Evolutionary conservation across 805 yeast genomes (phyloP), one percentile per base, ranked within the genome.

Genomic region (Candida succiphila): DNA sequence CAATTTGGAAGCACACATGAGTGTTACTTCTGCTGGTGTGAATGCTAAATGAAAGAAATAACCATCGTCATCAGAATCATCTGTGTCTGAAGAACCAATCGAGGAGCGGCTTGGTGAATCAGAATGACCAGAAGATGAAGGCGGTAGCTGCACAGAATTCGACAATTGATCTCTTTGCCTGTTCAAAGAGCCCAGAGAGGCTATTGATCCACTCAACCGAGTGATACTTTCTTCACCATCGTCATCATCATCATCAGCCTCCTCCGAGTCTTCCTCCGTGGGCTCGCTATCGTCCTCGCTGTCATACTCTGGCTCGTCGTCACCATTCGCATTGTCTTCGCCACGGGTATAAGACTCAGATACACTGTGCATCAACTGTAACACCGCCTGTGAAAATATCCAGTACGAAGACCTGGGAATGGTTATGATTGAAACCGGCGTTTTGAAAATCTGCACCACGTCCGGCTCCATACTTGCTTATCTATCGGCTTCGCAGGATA

Each of bases 11-110:
- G 75, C 58, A 38, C 76, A 70, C 41, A 78, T 75, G 6, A 78
- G 54, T 0, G 83, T 75, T 39, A 78, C 69, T 44, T 77, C 84
- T n/a, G 58, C 50, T 0, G 79, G 78, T 1, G 81, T 72, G 44
- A 72, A 69, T 2, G 81, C 78, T 24, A 78, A 59, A 46, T 74
- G 81, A 45, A 74, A 69, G 47, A 78, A 75, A 32, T 49, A 46
- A 22, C 65, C 63, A 33, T 62, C 70, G 20, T 60, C 67, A 2
- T 53, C 52, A 14, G 44, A 44, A 16, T 44, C 44, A 17, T 45
- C 49, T 5, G 31, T 25, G 13, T 27, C 21, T 4, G 14, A 22
- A n/a, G n/a, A n/a, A n/a, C n/a, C n/a, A n/a, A n/a, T n/a, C n/a
- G n/a, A 27, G 42, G 23, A 27, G 24, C 29, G 4, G 26, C 25